Base-by-base conservation (phyloP, 768 basidiomycete species). In the Trametes gibbosa region DNA sequence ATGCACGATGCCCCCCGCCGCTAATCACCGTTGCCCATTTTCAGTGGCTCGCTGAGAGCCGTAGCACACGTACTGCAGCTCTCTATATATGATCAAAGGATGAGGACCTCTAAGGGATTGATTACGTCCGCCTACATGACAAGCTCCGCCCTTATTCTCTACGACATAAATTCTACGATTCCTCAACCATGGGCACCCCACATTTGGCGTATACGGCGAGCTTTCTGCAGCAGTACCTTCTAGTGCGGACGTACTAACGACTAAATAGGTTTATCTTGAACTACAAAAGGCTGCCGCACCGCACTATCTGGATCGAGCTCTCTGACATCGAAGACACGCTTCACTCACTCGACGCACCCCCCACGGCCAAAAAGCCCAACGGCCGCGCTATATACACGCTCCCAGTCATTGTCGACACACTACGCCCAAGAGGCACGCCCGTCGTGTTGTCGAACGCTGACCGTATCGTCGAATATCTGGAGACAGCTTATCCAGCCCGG, bases 121-220 rank as follows among this genome's bases (percentile, higher is more conserved):
- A n/a, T 23, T n/a, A 35, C 48, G 32, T 52, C 50, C 43, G 21
- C 40, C 2, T 40, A 53, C 0, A 79, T 79, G 77, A 70, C 78
- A 54, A 75, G 75, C 51, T 81, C 84, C 13, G 72, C 75, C 47
- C 85, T 90, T 59, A 82, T 76, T 16, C 74, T 90, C 16, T 90
- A 89, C 68, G 89, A 90, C 62, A 77, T 85, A 21, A 83, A 80
- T 34, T 84, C 86, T 10, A 76, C 76, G 49, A 77, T 76, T 9
- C 76, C 83, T 1, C 84, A 86, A 53, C 80, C 87, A n/a, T 90
- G 88, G 88, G 84, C 84, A 51, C 89, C 89, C 27, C 87, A 87
- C 62, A 74, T 86, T 27, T 90, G 88, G 88, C 78, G 86, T 43
- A 80, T 90, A 62, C 76, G 89, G 87, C 84, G 52, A 32, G 74